These are phyloP conservation scores for Spergularia azorica DNA, from an alignment of 179 eudicot genomes.

Conservation along the genomic window DNA sequence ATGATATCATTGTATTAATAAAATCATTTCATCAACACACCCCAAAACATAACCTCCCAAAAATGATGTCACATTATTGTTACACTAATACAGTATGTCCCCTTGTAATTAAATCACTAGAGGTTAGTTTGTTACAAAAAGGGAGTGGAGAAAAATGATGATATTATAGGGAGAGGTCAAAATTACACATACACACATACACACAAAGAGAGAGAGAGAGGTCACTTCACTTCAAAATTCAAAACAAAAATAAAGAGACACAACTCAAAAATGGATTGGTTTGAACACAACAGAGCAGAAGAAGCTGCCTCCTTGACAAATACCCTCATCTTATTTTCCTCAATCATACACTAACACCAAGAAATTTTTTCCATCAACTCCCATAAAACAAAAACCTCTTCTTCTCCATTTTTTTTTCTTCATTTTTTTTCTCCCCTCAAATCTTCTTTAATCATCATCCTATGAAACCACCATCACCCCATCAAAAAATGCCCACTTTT, in stretches of 20 bases:
- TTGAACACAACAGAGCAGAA: constrained; percentile 13
- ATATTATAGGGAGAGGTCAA: neutral
- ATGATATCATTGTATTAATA: neutral
- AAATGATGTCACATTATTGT: constrained; percentile 9
- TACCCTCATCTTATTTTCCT: constrained; percentile 6
- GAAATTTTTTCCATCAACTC: neutral
- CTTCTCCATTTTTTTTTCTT: too few relatives aligned
- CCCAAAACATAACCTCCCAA: neutral
- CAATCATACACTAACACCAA: constrained; percentile 20
- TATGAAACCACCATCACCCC: constrained; percentile 25
- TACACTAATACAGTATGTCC: neutral
- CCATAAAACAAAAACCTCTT: neutral
- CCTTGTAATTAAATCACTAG: constrained; percentile 15
- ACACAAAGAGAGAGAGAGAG: neutral
- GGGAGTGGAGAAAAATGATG: neutral
- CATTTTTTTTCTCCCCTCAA: too few relatives aligned
- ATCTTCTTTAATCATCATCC: neutral
- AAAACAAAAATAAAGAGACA: constrained; percentile 3
- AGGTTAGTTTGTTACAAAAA: constrained; percentile 15
- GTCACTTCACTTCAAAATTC: constrained; percentile 11
- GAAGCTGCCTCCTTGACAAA: constrained; percentile 16
- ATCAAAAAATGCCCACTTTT: constrained; percentile 31
- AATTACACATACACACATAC: neutral
- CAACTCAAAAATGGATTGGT: constrained; percentile 16
- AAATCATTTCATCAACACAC: neutral